Base-by-base conservation (phyloP, 768 basidiomycete genomes). In the Termitomyces sp. region DNA sequence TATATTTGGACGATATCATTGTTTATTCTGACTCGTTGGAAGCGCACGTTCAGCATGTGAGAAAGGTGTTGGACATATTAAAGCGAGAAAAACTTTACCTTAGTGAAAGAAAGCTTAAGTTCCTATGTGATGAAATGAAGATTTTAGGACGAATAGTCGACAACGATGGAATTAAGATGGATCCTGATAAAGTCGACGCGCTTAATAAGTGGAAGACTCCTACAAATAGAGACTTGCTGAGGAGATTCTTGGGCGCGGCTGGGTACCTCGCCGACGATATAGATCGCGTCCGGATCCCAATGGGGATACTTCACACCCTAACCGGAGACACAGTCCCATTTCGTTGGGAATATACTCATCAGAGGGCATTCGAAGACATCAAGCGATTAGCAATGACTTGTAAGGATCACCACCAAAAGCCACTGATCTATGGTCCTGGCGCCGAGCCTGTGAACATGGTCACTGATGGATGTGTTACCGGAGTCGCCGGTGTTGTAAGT, bases 371-470 rank as follows among this genome's bases (percentile, higher is more conserved):
- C 22, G 22, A 44, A 2, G 43, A 44, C 12, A 24, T 44, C 2
- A 44, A 44, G 43, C 0, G 4, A 0, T 5, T 44, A 3, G 43
- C 22, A 0, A 10, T 20, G 0, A 1, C 4, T 0, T 43, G 20
- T 7, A 9, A 20, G 42, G 10, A 20, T 8, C 42, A 43, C 10
- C 42, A 43, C 10, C 20, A 4, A 0, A 42, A 42, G 8, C 40
- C 40, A 0, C 9, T 42, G 0, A n/a, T 8, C 4, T 20, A 42
- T 42, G 40, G 40, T 0, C n/a, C 40, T 8, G 40, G n/a, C 0
- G 18, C 40, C 2, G n/a, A 42, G 4, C 42, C 42, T 0, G 20
- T 44, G 1, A 44, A 44, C 6, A 30, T 47, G 18, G 18, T 30
- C 0, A 47, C 18, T 5, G 46, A 47, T 30, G 28, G 28, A 2